A percentile compares a stretch with the other conserved stretches of the same genome.
phyloP scores from a whole-genome alignment of 192 early-diverging fungal species.

The Dissophora ornata region DNA sequence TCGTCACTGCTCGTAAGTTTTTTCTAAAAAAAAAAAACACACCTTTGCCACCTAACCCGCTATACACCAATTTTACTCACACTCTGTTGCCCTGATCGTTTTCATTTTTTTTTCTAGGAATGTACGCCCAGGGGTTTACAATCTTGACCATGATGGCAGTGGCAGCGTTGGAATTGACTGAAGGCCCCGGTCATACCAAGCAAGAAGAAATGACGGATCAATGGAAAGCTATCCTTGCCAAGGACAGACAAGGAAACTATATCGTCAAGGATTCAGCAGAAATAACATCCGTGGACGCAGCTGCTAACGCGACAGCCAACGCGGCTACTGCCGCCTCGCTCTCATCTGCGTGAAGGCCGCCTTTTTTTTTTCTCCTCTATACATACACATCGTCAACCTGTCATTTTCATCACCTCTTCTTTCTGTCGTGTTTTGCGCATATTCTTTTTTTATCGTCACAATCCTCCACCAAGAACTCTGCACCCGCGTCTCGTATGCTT shows the following conservation, averaged over 20 bases:
- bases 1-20: slow-evolving; percentile 46
- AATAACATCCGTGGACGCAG: not conserved
- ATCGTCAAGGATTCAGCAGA: slow-evolving; percentile 34
- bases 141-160: slow-evolving; percentile 50
- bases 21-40: no score
- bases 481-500: no score
- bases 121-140: slow-evolving; percentile 53
- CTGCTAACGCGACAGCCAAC: not conserved
- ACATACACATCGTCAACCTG: no score
- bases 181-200: slow-evolving; percentile 10
- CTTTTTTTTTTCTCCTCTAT: no score
- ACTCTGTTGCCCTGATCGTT: no score
- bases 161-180: slow-evolving; percentile 46
- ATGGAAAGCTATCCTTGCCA: slow-evolving; percentile 53
- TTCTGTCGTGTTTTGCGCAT: no score
- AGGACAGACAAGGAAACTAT: slow-evolving; percentile 46
- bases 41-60: no score
- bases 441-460: no score
- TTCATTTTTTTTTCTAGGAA: no score
- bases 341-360: slow-evolving; percentile 10
- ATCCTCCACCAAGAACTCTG: no score
- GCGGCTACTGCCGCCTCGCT: slow-evolving; percentile 10
- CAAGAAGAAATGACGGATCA: slow-evolving; percentile 40
- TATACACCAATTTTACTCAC: no score
- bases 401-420: no score